Percentiles rank a stretch among this genome's conserved stretches.
Evolutionary conservation across 2,329 filamentous ascomycete species (phyloP).

Genomic region (Venturia aucupariae): DNA sequence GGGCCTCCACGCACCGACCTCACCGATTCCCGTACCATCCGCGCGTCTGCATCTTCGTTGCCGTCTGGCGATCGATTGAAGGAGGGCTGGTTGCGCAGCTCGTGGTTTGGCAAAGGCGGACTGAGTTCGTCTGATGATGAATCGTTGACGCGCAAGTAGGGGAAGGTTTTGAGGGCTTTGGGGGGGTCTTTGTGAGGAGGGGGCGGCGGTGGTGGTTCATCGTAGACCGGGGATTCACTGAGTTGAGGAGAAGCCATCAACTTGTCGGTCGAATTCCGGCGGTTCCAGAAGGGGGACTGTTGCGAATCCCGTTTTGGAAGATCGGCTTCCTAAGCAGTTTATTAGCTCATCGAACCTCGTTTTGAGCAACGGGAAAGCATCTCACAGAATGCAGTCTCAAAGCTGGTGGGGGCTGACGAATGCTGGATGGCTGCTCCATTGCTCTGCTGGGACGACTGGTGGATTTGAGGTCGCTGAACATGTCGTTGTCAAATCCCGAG

Average conservation of each 20-base stretch:
- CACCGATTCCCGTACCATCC: constrained; percentile 13
- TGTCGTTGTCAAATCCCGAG: not conserved
- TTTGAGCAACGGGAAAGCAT: not conserved
- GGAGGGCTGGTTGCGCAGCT: not conserved
- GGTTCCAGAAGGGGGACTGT: constrained; percentile 8
- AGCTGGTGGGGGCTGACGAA: not conserved
- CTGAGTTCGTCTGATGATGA: not conserved
- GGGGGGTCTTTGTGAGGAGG: constrained; percentile 11
- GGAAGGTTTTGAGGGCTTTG: constrained; percentile 2
- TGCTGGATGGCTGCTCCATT: not conserved
- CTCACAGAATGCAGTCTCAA: not conserved
- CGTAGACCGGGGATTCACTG: constrained; percentile 3
- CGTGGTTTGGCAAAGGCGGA: not conserved
- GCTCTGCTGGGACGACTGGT: not conserved
- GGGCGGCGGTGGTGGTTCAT: constrained; percentile 12
- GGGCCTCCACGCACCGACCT: not conserved
- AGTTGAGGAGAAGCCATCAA: constrained; percentile 12
- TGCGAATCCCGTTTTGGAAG: constrained; percentile 2
- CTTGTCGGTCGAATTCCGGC: constrained; percentile 12
- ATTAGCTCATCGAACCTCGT: not conserved
- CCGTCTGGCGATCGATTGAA: constrained; percentile 5
- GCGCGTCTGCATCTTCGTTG: constrained; percentile 14
- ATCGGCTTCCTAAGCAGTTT: not conserved
- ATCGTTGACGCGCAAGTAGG: not conserved
- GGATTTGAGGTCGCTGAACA: not conserved